Evolutionary conservation across 2,329 filamentous ascomycete species (phyloP).

Genomic region (Ceratocystis albifundus): DNA sequence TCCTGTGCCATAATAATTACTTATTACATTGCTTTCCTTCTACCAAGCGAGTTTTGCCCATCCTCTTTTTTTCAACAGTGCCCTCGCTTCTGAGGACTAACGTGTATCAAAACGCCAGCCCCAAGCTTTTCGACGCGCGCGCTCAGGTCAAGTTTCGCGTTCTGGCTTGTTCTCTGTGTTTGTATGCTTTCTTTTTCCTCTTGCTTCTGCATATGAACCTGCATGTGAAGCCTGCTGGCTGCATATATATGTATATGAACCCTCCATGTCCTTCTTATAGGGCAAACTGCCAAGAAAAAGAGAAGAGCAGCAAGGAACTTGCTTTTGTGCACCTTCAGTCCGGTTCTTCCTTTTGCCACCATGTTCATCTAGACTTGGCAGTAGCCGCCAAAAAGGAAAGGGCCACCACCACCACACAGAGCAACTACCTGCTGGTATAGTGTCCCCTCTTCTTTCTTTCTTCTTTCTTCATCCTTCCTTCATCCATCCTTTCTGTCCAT

Average conservation of each 20-base stretch:
- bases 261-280: neutral
- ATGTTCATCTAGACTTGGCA: slow-evolving; percentile 3
- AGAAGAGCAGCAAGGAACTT: neutral
- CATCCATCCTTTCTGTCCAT: neutral
- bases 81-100: neutral
- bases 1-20: neutral
- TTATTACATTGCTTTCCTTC: neutral
- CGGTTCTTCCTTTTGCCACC: slow-evolving; percentile 10
- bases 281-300: neutral
- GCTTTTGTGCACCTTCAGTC: neutral
- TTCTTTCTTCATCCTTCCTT: slow-evolving; percentile 10
- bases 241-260: neutral
- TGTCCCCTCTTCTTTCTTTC: neutral
- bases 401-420: too few species aligned
- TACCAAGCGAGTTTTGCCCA: neutral
- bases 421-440: neutral
- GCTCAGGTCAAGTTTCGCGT: neutral
- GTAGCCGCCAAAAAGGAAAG: neutral
- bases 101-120: neutral
- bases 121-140: neutral
- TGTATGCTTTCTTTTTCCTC: neutral
- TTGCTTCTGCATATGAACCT: neutral
- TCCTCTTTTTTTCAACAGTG: neutral
- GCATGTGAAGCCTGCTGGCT: neutral
- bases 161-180: neutral